A percentile compares a stretch with the other conserved stretches of the same genome.
These are phyloP conservation scores for Russula earlei DNA, from an alignment of 768 basidiomycete genomes.

Conservation along the genomic window DNA sequence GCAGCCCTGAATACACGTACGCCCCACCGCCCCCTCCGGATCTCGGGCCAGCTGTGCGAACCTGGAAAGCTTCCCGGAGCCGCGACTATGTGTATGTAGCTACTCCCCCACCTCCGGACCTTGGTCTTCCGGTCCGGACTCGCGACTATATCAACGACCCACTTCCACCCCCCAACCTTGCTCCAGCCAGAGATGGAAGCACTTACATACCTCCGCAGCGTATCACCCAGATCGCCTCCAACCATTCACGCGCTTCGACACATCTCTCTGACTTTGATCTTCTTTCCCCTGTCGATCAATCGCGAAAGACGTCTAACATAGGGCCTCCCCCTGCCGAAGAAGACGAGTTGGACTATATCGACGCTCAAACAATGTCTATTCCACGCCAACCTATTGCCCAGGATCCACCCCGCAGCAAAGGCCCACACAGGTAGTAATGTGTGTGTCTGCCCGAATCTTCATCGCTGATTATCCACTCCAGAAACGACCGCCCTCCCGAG, in stretches of 20 bases:
- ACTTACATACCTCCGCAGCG: neutral
- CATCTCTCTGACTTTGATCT: slow-evolving; percentile 19
- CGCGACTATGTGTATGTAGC: neutral
- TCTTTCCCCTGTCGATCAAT: slow-evolving; percentile 13
- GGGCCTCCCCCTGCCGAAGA: slow-evolving; percentile 11
- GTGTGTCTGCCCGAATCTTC: too few species aligned
- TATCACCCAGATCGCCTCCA: slow-evolving; percentile 7
- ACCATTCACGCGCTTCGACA: slow-evolving; percentile 16
- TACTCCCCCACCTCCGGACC: slow-evolving; percentile 5
- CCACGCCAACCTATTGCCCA: slow-evolving; percentile 5
- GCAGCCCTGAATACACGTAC: slow-evolving; percentile 6
- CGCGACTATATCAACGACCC: neutral
- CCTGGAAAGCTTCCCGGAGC: slow-evolving; percentile 2
- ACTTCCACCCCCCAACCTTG: neutral
- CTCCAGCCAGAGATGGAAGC: neutral
- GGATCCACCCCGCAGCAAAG: neutral
- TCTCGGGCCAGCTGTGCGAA: neutral
- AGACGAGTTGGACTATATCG: slow-evolving; percentile 15
- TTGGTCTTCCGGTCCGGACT: neutral
- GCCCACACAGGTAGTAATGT: neutral
- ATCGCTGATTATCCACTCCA: neutral
- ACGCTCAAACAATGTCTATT: neutral
- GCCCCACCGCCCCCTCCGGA: slow-evolving; percentile 7
- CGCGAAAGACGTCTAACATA: neutral
- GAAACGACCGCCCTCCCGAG: neutral